These are phyloP conservation scores for Aspergillus eucalypticola DNA, from an alignment of 2,329 filamentous ascomycete genomes.

Conservation along the genomic window DNA sequence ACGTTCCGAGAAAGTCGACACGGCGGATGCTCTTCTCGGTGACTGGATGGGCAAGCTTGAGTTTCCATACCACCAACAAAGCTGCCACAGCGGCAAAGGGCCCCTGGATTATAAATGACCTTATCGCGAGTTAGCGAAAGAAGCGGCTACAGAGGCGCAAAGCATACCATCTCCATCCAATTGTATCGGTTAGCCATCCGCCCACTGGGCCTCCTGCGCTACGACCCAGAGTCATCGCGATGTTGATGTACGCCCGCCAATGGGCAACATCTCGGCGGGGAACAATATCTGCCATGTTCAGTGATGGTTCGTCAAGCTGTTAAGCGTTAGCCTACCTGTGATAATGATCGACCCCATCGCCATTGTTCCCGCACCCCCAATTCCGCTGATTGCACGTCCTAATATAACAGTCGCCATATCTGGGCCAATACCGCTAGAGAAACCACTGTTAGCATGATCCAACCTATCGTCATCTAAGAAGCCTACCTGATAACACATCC, in stretches of 20 bases:
- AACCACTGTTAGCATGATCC: background rate
- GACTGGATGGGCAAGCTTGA: slow-evolving; percentile 36
- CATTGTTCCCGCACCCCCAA: slow-evolving; percentile 49
- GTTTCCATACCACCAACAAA: slow-evolving; percentile 44
- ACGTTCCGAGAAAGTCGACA: slow-evolving; percentile 61
- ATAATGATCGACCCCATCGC: slow-evolving; percentile 51
- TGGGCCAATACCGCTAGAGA: slow-evolving; percentile 37
- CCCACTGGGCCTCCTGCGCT: slow-evolving; percentile 58
- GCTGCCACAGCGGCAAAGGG: slow-evolving; percentile 30
- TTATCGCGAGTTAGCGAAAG: background rate
- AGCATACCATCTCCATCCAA: slow-evolving; percentile 65
- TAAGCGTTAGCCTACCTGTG: slow-evolving; percentile 28
- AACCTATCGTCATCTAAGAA: no score
- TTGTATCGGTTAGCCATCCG: slow-evolving; percentile 60
- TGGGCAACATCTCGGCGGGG: slow-evolving; percentile 51
- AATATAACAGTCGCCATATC: slow-evolving; percentile 44
- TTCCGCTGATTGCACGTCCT: slow-evolving; percentile 44
- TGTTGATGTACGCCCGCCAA: slow-evolving; percentile 55
- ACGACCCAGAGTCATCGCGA: slow-evolving; percentile 52
- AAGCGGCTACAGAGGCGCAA: background rate
- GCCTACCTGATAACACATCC: slow-evolving; percentile 43
- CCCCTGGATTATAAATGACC: slow-evolving; percentile 33
- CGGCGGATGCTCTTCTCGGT: slow-evolving; percentile 45
- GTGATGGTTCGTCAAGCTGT: no score
- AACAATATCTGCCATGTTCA: slow-evolving; percentile 43